Evolutionary conservation across 2,329 filamentous ascomycete genomes (phyloP).

Genomic region (Lachnellula hyalina): DNA sequence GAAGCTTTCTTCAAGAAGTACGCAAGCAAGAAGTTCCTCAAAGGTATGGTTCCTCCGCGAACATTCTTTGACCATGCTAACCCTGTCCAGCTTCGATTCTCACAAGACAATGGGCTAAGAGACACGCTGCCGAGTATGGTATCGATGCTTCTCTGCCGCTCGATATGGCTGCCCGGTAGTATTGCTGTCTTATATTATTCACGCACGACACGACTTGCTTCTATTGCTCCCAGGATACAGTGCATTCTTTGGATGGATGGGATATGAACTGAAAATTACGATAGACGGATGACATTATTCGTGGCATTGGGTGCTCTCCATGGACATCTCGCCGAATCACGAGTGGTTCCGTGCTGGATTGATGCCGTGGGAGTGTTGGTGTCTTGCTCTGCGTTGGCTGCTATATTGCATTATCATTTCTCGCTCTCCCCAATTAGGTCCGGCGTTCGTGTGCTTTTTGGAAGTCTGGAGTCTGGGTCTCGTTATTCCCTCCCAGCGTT

Average conservation of each 20-base stretch:
- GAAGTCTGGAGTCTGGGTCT: constrained; percentile 24
- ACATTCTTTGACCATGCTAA: constrained; percentile 16
- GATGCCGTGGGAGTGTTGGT: constrained; percentile 13
- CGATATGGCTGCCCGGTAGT: constrained; percentile 25
- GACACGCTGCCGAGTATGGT: constrained; percentile 56
- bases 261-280: constrained; percentile 29
- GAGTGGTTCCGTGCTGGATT: constrained; percentile 14
- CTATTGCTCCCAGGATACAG: constrained; percentile 24
- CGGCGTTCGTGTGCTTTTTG: constrained; percentile 23
- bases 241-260: constrained; percentile 34
- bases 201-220: constrained; percentile 23
- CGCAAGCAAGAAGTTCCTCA: constrained; percentile 98
- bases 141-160: constrained; percentile 36
- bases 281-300: constrained; percentile 26
- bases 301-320: constrained; percentile 14
- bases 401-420: constrained; percentile 24
- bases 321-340: constrained; percentile 18
- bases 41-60: constrained; percentile 57
- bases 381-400: constrained; percentile 16
- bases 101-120: constrained; percentile 90
- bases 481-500: constrained; percentile 14
- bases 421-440: constrained; percentile 17
- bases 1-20: constrained; percentile 99
- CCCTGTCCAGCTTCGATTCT: constrained; percentile 71
- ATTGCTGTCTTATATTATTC: constrained; percentile 17